Evolutionary conservation across 1,284 basidiomycete genomes (phyloP).

Genomic region (Phellopilus nigrolimitatus): DNA sequence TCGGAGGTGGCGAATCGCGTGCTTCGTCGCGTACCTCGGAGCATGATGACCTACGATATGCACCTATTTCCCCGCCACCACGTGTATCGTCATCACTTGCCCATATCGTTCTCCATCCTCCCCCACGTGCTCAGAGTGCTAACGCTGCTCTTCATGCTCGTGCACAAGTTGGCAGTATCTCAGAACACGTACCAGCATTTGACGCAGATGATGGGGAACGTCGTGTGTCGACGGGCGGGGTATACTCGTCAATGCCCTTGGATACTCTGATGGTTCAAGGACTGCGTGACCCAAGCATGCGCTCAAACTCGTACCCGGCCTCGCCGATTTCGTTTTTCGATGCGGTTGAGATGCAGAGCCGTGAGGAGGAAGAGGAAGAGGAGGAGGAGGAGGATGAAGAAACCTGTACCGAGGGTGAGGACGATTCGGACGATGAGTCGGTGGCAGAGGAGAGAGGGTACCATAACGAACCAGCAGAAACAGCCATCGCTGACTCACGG

Average conservation of each 20-base stretch:
- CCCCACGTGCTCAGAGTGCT: constrained; percentile 17
- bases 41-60: constrained; percentile 38
- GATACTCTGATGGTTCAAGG: constrained; percentile 3
- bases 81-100: constrained; percentile 38
- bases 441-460: constrained; percentile 4
- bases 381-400: constrained; percentile 46
- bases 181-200: background rate
- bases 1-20: constrained; percentile 34
- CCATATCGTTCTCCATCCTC: constrained; percentile 23
- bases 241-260: constrained; percentile 5
- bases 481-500: background rate
- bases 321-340: constrained; percentile 72
- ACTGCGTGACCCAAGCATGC: background rate
- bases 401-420: constrained; percentile 25
- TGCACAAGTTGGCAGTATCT: background rate
- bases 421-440: constrained; percentile 16
- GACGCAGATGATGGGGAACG: constrained; percentile 8
- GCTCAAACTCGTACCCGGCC: constrained; percentile 50
- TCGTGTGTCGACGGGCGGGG: constrained; percentile 1
- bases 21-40: constrained; percentile 46
- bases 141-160: constrained; percentile 22
- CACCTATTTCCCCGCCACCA: constrained; percentile 49
- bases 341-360: constrained; percentile 59
- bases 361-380: constrained; percentile 66
- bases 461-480: constrained; percentile 10